phyloP scores from a whole-genome alignment of 371 early-diverging fungal genomes.

The Circinella minor region DNA sequence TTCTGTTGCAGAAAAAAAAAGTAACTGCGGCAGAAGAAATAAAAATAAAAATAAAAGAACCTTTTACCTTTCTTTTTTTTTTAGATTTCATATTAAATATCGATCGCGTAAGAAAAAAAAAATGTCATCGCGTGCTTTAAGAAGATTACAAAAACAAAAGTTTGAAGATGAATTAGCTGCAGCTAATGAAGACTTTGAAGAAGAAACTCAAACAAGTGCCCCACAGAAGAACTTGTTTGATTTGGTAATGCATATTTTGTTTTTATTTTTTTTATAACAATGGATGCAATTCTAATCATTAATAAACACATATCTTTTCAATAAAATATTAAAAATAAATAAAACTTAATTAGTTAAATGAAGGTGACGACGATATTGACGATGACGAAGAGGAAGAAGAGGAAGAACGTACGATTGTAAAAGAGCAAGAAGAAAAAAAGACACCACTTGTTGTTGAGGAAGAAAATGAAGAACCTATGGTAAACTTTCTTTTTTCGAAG shows the following conservation, averaged over 20 bases:
- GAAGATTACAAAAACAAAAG: constrained; percentile 44
- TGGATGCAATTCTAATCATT: neutral
- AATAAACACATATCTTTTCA: neutral
- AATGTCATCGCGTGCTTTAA: constrained; percentile 55
- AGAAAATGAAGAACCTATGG: neutral
- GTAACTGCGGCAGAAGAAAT: too few species aligned
- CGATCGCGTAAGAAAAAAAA: neutral
- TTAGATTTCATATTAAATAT: too few species aligned
- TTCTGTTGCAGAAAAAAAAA: too few species aligned
- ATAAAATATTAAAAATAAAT: too few species aligned
- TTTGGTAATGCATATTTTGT: constrained; percentile 46
- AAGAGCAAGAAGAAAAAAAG: constrained; percentile 4
- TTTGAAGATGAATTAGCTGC: constrained; percentile 21
- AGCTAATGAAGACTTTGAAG: constrained; percentile 37
- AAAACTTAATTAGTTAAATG: constrained; percentile 28
- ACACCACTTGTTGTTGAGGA: neutral
- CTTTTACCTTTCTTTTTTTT: too few species aligned
- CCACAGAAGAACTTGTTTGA: constrained; percentile 66
- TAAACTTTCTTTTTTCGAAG: neutral
- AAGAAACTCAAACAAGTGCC: constrained; percentile 29
- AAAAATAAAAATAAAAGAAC: too few species aligned
- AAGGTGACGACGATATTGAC: constrained; percentile 41
- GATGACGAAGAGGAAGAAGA: constrained; percentile 44
- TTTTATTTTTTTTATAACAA: constrained; percentile 4
- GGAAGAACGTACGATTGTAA: constrained; percentile 30